These are phyloP conservation scores for Umbelopsis ramanniana DNA, from an alignment of 192 early-diverging fungal genomes.

Conservation along the genomic window DNA sequence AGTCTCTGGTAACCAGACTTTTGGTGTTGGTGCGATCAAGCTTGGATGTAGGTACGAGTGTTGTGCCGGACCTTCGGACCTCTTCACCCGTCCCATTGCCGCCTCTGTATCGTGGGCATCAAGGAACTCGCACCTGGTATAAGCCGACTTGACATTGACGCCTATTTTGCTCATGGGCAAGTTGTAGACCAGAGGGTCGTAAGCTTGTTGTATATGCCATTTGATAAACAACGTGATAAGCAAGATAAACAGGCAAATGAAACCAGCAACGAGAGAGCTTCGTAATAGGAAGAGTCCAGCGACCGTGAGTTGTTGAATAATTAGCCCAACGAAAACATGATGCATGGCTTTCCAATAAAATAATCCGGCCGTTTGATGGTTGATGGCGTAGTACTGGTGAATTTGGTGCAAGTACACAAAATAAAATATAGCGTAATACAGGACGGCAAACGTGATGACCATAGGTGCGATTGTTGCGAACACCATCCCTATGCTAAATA, in stretches of 20 bases:
- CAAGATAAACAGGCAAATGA: neutral
- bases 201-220: constrained; percentile 6
- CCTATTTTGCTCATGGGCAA: constrained; percentile 6
- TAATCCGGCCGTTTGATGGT: constrained; percentile 57
- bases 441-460: constrained; percentile 65
- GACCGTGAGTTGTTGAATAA: constrained; percentile 19
- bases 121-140: neutral
- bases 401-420: constrained; percentile 80
- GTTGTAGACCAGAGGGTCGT: constrained; percentile 12
- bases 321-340: constrained; percentile 56
- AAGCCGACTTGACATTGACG: neutral
- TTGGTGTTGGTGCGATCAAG: neutral
- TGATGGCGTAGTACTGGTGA: constrained; percentile 66
- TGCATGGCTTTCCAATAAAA: constrained; percentile 58
- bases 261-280: neutral
- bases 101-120: neutral
- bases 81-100: neutral
- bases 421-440: constrained; percentile 76
- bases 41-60: constrained; percentile 16
- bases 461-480: constrained; percentile 79
- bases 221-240: neutral
- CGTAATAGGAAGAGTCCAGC: constrained; percentile 25
- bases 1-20: constrained; percentile 5
- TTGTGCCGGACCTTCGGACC: neutral
- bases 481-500: constrained; percentile 63